A percentile compares a stretch with the other conserved stretches of the same genome.
phyloP scores from a whole-genome alignment of 768 basidiomycete species.

The Boletus edulis region DNA sequence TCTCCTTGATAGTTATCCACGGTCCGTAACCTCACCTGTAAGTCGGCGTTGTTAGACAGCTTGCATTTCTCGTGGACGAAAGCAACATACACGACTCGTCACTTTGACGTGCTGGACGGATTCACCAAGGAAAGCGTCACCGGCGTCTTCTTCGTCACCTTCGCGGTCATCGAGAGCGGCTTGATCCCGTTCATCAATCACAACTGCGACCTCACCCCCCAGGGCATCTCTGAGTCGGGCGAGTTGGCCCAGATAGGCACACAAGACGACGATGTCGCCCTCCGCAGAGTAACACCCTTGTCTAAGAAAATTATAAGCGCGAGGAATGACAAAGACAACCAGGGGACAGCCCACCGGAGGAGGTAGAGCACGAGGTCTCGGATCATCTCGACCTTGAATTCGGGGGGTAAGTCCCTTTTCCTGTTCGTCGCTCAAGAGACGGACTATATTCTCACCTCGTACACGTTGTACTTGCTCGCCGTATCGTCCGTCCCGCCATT shows the following conservation, averaged over 20 bases:
- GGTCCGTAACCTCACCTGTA: slow-evolving; percentile 65
- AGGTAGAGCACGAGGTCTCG: slow-evolving; percentile 54
- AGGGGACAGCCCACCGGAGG: slow-evolving; percentile 30
- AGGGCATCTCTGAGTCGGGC: slow-evolving; percentile 43
- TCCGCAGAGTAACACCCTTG: slow-evolving; percentile 47
- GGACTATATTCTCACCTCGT: slow-evolving; percentile 59
- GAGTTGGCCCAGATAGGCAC: slow-evolving; percentile 53
- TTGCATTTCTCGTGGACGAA: neutral
- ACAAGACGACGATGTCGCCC: slow-evolving; percentile 54
- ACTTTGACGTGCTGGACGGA: slow-evolving; percentile 49
- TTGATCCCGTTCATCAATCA: slow-evolving; percentile 70
- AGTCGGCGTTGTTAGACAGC: neutral
- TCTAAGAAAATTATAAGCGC: slow-evolving; percentile 19
- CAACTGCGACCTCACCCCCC: slow-evolving; percentile 49
- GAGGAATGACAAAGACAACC: neutral
- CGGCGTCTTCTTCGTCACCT: slow-evolving; percentile 34
- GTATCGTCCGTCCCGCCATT: slow-evolving; percentile 60
- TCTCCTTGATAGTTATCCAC: slow-evolving; percentile 81
- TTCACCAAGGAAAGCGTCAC: slow-evolving; percentile 14
- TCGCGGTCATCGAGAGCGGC: slow-evolving; percentile 56
- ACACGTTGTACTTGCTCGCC: slow-evolving; percentile 61
- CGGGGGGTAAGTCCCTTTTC: slow-evolving; percentile 5
- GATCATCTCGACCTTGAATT: slow-evolving; percentile 42
- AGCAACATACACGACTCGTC: slow-evolving; percentile 44
- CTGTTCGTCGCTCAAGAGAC: neutral